Evolutionary conservation across 306 rosid species (phyloP).

Genomic region (Lathyrus tuberosus): DNA sequence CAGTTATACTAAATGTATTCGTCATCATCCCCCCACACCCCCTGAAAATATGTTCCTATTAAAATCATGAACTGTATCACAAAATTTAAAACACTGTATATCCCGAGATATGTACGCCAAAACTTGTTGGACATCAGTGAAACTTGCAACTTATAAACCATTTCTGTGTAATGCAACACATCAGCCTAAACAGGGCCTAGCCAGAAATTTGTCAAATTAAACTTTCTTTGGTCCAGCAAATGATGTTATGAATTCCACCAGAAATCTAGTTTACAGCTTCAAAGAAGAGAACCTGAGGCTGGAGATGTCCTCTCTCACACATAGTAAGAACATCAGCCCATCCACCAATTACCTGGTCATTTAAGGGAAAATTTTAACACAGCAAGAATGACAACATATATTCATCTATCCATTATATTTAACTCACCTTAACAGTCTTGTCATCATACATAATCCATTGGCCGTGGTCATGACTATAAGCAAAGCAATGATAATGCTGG

Average conservation of each 20-base stretch:
- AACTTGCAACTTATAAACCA: slow-evolving; percentile 45
- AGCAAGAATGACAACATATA: slow-evolving; percentile 30
- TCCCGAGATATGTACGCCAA: slow-evolving; percentile 51
- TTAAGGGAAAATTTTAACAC: slow-evolving; percentile 19
- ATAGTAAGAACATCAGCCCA: slow-evolving; percentile 80
- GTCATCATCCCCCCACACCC: slow-evolving; percentile 47
- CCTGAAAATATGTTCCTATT: slow-evolving; percentile 48
- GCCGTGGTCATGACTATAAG: slow-evolving; percentile 74
- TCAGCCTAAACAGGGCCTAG: slow-evolving; percentile 45
- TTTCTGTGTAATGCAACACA: slow-evolving; percentile 45
- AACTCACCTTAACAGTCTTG: slow-evolving; percentile 84
- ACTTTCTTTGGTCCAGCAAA: slow-evolving; percentile 44
- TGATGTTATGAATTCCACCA: slow-evolving; percentile 45
- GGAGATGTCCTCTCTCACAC: slow-evolving; percentile 95
- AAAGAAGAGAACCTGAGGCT: slow-evolving; percentile 96
- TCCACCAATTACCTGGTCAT: slow-evolving; percentile 80
- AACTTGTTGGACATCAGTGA: slow-evolving; percentile 44
- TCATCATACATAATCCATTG: slow-evolving; percentile 96
- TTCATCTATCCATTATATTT: slow-evolving; percentile 20
- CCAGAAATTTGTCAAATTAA: slow-evolving; percentile 44
- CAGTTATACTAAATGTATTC: slow-evolving; percentile 37
- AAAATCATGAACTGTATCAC: slow-evolving; percentile 50
- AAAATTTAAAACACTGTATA: slow-evolving; percentile 48
- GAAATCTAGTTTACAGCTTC: slow-evolving; percentile 83
- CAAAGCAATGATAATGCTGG: slow-evolving; percentile 97